Conservation (phyloP, 2,329 filamentous ascomycete species). For the Aspergillus uvarum region DNA sequence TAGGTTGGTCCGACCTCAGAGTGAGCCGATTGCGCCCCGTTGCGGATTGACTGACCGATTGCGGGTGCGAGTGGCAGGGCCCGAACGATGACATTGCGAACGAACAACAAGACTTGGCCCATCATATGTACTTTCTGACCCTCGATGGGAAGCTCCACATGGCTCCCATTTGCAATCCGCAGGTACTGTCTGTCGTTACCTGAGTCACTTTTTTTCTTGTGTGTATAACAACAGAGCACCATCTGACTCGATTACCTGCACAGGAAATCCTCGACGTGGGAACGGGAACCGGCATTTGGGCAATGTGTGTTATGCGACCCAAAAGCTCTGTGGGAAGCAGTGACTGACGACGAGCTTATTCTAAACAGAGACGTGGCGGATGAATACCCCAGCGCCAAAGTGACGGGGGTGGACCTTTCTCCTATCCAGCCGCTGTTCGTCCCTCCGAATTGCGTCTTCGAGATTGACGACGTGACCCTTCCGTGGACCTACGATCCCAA, state of each 20-base stretch:
- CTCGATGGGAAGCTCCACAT: constrained; percentile 31
- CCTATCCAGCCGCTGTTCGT: constrained; percentile 52
- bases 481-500: constrained; percentile 41
- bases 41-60: neutral
- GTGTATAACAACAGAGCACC: neutral
- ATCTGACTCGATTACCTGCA: neutral
- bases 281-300: constrained; percentile 27
- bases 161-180: constrained; percentile 26
- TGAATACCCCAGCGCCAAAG: constrained; percentile 40
- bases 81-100: constrained; percentile 27
- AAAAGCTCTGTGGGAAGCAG: neutral
- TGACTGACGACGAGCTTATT: neutral
- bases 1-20: neutral
- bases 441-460: constrained; percentile 49
- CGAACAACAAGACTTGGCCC: constrained; percentile 30
- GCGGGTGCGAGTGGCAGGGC: constrained; percentile 2
- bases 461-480: constrained; percentile 45
- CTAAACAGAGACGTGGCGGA: constrained; percentile 32
- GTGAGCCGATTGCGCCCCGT: neutral
- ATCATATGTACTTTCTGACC: constrained; percentile 42
- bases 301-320: constrained; percentile 15
- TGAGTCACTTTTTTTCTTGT: neutral
- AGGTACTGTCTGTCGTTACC: constrained; percentile 11
- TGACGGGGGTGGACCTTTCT: constrained; percentile 51
- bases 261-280: constrained; percentile 27